phyloP scores from a whole-genome alignment of 2,329 filamentous ascomycete species.

The Diplodia scrobiculata region DNA sequence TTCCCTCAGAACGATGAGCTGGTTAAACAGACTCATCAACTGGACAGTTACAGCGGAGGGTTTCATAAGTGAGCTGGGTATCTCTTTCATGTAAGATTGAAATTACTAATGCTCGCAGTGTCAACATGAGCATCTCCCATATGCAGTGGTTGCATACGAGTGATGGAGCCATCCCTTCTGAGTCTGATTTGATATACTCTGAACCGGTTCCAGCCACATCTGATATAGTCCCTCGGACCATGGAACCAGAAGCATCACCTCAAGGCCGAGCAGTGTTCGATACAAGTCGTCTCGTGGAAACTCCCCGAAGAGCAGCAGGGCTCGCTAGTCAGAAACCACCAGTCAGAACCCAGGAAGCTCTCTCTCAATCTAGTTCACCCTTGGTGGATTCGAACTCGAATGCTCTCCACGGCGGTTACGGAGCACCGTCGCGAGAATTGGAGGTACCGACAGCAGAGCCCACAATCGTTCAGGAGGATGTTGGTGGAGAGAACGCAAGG shows the following conservation, averaged over 20 bases:
- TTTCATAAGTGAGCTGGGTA: conserved; percentile 45
- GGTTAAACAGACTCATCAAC: conserved; percentile 42
- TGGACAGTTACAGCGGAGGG: conserved; percentile 43
- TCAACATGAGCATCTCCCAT: neutral
- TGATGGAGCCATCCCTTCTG: neutral
- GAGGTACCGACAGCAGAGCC: no score
- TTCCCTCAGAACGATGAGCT: conserved; percentile 47
- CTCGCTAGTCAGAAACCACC: neutral
- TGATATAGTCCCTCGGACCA: neutral
- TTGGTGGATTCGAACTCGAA: neutral
- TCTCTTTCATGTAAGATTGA: neutral
- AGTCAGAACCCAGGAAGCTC: neutral
- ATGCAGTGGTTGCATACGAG: neutral
- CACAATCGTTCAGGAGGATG: no score
- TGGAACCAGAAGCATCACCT: neutral
- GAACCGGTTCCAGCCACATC: neutral
- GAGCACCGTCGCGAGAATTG: no score
- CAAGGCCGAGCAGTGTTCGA: neutral
- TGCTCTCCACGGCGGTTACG: no score
- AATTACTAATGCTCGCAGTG: conserved; percentile 21
- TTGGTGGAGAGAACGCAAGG: no score
- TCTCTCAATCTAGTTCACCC: neutral
- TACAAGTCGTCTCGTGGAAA: neutral
- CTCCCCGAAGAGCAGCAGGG: neutral
- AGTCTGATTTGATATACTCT: neutral